A percentile compares a stretch with the other conserved stretches of the same genome.
Conservation (phyloP, 1,139 yeast genomes). For the Suhomyces guaymorum region DNA sequence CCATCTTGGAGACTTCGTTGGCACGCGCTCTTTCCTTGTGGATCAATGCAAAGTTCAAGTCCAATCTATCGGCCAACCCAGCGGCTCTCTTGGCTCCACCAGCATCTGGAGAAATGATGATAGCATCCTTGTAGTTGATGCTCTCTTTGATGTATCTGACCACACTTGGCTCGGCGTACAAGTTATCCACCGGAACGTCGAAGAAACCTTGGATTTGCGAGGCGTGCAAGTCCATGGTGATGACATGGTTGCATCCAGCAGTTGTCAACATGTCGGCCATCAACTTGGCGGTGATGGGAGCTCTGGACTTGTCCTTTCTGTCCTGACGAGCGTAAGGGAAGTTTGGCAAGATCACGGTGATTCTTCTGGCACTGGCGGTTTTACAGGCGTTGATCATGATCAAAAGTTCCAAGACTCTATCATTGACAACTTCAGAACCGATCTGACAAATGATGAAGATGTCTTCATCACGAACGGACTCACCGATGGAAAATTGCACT, state of each 20-base stretch:
- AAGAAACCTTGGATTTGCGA: conserved; percentile 97
- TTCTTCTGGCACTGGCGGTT: conserved; percentile 91
- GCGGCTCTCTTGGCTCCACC: conserved; percentile 99
- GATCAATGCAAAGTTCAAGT: conserved; percentile 90
- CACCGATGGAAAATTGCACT: conserved; percentile 64
- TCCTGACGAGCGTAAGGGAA: conserved; percentile 98
- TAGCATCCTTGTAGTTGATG: conserved; percentile 60
- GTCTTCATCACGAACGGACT: conserved; percentile 95
- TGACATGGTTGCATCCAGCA: conserved; percentile 96
- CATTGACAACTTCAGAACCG: conserved; percentile 91
- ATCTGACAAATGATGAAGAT: conserved; percentile 82
- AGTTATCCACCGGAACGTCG: conserved; percentile 92
- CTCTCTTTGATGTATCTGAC: conserved; percentile 82
- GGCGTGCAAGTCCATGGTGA: conserved; percentile 97
- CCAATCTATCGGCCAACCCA: conserved; percentile 87
- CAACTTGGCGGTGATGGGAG: conserved; percentile 95
- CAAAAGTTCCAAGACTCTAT: conserved; percentile 79
- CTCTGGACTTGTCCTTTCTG: conserved; percentile 92
- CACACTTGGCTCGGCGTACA: conserved; percentile 94
- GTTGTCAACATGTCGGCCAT: conserved; percentile 95
- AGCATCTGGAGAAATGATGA: conserved; percentile 95
- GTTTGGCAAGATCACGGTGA: conserved; percentile 92
- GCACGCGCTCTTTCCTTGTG: conserved; percentile 97
- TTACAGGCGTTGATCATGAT: conserved; percentile 95
- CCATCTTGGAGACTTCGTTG: conserved; percentile 93